phyloP scores from a whole-genome alignment of 2,329 filamentous ascomycete species.

The Colletotrichum sp. region DNA sequence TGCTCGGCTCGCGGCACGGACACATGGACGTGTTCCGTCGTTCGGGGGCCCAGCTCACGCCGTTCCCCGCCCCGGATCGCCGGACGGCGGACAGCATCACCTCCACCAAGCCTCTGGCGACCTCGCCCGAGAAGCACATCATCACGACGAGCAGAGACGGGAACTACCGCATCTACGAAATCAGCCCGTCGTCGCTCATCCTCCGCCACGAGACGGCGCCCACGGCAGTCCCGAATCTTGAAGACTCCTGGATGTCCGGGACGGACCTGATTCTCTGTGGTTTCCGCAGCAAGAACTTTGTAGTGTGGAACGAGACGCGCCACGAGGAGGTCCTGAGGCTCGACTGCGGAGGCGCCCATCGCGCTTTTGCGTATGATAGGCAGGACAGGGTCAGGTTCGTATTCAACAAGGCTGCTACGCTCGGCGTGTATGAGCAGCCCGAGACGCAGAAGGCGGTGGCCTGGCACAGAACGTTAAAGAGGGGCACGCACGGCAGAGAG shows the following conservation, averaged over 20 bases:
- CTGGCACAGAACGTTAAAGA: constrained; percentile 57
- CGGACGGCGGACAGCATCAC: constrained; percentile 71
- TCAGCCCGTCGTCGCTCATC: constrained; percentile 51
- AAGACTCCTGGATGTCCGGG: constrained; percentile 67
- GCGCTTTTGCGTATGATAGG: constrained; percentile 67
- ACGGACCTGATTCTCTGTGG: constrained; percentile 76
- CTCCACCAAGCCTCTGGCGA: constrained; percentile 57
- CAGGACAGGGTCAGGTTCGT: constrained; percentile 58
- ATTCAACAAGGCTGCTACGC: constrained; percentile 73
- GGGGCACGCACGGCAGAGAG: constrained; percentile 85
- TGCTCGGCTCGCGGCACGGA: constrained; percentile 62
- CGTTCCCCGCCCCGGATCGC: constrained; percentile 39
- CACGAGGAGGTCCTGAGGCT: constrained; percentile 74
- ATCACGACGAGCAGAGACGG: constrained; percentile 81
- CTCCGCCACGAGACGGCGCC: constrained; percentile 72
- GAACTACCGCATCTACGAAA: constrained; percentile 69
- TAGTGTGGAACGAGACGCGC: constrained; percentile 79
- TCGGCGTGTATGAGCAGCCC: constrained; percentile 52
- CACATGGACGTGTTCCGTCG: constrained; percentile 45
- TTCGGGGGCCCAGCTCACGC: constrained; percentile 29
- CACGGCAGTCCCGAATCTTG: constrained; percentile 77
- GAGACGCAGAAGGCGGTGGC: constrained; percentile 20
- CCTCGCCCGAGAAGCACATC: constrained; percentile 50
- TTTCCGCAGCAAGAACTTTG: constrained; percentile 79
- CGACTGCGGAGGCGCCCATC: constrained; percentile 85